Conservation (phyloP, 2,329 filamentous ascomycete genomes). For the Calonectria naviculata region DNA sequence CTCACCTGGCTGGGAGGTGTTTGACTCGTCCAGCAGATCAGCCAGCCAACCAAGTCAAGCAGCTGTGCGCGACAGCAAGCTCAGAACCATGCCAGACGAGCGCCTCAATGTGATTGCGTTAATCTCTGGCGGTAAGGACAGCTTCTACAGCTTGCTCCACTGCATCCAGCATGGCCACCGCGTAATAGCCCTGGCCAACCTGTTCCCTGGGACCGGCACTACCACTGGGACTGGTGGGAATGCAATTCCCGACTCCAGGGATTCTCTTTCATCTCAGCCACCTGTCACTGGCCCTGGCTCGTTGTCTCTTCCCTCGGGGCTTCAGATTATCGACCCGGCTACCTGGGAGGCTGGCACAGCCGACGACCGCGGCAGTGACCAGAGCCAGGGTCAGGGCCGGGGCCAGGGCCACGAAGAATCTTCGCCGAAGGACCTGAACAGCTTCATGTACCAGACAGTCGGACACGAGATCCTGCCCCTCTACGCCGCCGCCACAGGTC, state of each 20-base stretch:
- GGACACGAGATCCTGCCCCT: constrained; percentile 89
- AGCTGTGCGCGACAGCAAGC: constrained; percentile 1
- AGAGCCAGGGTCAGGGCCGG: constrained; percentile 8
- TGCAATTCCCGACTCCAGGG: constrained; percentile 2
- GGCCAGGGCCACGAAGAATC: constrained; percentile 16
- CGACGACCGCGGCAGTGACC: neutral
- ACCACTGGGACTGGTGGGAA: constrained; percentile 16
- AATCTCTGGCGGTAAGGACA: constrained; percentile 97
- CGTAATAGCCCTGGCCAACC: constrained; percentile 89
- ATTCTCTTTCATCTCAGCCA: constrained; percentile 20
- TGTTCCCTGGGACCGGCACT: constrained; percentile 64
- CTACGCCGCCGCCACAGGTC: constrained; percentile 80
- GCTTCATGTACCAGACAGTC: constrained; percentile 99
- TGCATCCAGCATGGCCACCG: constrained; percentile 87
- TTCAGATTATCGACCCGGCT: constrained; percentile 37
- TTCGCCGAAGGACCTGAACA: constrained; percentile 76
- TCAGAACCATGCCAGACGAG: constrained; percentile 52
- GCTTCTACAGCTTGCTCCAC: constrained; percentile 92
- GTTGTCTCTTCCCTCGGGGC: constrained; percentile 28
- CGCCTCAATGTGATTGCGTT: constrained; percentile 85
- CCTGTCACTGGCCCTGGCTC: constrained; percentile 14
- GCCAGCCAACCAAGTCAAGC: neutral
- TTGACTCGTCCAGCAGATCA: constrained; percentile 14
- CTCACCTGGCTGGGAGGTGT: constrained; percentile 1
- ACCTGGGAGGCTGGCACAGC: constrained; percentile 29